These are phyloP conservation scores for Gaertneriomyces semiglobifer DNA, from an alignment of 192 early-diverging fungal species.

Conservation along the genomic window DNA sequence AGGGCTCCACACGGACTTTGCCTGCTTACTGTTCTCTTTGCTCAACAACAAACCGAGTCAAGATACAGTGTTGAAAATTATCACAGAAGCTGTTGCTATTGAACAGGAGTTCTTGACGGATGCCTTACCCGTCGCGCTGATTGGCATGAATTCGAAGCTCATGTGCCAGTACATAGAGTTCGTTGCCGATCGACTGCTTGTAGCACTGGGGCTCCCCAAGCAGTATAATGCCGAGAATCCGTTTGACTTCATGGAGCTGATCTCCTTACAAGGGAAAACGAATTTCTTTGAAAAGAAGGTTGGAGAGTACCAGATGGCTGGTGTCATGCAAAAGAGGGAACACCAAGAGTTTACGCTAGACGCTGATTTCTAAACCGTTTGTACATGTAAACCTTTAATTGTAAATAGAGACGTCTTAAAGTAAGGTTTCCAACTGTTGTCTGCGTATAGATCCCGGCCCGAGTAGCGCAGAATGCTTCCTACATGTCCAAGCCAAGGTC, in stretches of 20 bases:
- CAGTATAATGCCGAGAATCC: conserved; percentile 84
- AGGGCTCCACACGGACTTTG: conserved; percentile 96
- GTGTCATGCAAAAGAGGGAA: conserved; percentile 55
- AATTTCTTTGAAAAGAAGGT: conserved; percentile 48
- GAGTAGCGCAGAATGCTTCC: no score
- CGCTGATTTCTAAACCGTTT: conserved; percentile 33
- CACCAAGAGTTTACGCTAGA: conserved; percentile 41
- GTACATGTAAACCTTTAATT: no score
- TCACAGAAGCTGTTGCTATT: conserved; percentile 81
- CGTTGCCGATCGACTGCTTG: conserved; percentile 91
- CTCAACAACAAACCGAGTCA: conserved; percentile 68
- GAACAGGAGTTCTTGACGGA: conserved; percentile 97
- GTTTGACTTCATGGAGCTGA: conserved; percentile 99
- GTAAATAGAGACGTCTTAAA: no score
- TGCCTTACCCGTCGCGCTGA: conserved; percentile 82
- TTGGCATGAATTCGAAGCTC: conserved; percentile 92
- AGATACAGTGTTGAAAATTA: conserved; percentile 67
- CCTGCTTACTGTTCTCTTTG: conserved; percentile 86
- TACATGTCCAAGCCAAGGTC: no score
- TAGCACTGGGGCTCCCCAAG: conserved; percentile 84
- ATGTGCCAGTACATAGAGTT: conserved; percentile 99
- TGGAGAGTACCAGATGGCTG: conserved; percentile 89
- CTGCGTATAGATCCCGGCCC: no score
- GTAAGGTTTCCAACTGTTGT: no score
- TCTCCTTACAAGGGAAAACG: conserved; percentile 96